Evolutionary conservation across 805 yeast genomes (phyloP), one percentile per base, ranked within the genome.

Genomic region (Alloascoidea africana): DNA sequence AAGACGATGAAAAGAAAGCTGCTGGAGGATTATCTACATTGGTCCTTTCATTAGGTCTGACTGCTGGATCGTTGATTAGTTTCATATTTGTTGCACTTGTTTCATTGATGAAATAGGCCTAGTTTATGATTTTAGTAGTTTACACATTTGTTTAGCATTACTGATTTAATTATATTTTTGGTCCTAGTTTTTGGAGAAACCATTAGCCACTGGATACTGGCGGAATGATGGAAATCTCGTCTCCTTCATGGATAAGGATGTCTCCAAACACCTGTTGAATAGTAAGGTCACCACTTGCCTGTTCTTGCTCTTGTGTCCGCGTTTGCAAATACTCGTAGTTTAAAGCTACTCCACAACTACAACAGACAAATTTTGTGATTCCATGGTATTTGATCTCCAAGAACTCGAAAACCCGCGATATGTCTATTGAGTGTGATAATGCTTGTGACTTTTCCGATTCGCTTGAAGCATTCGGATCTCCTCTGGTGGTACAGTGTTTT

Each of bases 11-110:
- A 49, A 76, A 74, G 52, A 84, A 83, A 41, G 95, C 96, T 1
- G 95, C 97, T 1, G 96, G 96, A 35, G 96, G 96, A 2, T 82
- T 87, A 52, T 77, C 94, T 34, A 75, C 85, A 1, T 73, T 87
- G 16, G 74, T 84, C 45, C 68, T 87, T 37, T 76, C 87, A 39
- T 51, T 74, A 6, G 96, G 96, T 0, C 65, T 89, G 37, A 73
- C 91, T 0, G 60, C 66, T 2, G 98, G 98, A 3, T 76, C 94
- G 41, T 42, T 85, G 1, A 50, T 76, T 38, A 81, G 94, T 49
- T 89, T 85, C 49, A 43, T 8, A 8, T 8, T 23, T 23, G 30
- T 8, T 8, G 30, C 30, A 23, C n/a, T 23, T 8, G n/a, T 23
- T 23, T 8, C 8, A 8, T 8, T 23, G n/a, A 23, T 8, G 13